Conservation (phyloP, 2,329 filamentous ascomycete species). For the Cladophialophora psammophila region DNA sequence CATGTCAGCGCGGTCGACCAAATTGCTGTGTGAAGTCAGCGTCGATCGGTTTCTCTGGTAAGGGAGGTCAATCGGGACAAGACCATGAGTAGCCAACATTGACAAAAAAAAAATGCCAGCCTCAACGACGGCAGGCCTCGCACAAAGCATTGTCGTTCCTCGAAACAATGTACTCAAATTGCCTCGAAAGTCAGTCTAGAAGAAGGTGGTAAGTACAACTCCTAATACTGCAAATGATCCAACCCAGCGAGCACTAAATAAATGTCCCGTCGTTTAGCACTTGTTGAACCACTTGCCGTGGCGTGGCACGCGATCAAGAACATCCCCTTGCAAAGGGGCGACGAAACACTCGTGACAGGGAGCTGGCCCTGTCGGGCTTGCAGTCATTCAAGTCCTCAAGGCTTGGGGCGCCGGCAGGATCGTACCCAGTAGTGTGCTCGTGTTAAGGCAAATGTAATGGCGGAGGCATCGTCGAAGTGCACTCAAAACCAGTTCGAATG, state of each 20-base stretch:
- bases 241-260: no score
- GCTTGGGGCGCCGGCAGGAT: constrained; percentile 54
- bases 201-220: constrained; percentile 14
- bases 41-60: constrained; percentile 22
- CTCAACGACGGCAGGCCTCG: constrained; percentile 10
- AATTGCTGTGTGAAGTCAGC: constrained; percentile 19
- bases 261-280: constrained; percentile 38
- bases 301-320: constrained; percentile 63
- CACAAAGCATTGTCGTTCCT: background rate
- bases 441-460: no score
- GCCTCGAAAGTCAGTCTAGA: constrained; percentile 10
- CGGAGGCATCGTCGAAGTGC: constrained; percentile 43
- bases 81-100: background rate
- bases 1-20: constrained; percentile 3
- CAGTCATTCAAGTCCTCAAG: constrained; percentile 56
- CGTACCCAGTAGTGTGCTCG: no score
- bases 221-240: background rate
- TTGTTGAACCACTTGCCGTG: constrained; percentile 62
- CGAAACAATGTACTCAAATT: constrained; percentile 12
- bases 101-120: background rate
- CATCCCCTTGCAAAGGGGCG: constrained; percentile 53
- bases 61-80: background rate
- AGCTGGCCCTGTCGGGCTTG: constrained; percentile 62
- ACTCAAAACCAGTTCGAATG: no score
- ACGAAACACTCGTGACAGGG: constrained; percentile 57